phyloP scores from a whole-genome alignment of 176 grass and related monocot species.

The Cenchrus americanus region DNA sequence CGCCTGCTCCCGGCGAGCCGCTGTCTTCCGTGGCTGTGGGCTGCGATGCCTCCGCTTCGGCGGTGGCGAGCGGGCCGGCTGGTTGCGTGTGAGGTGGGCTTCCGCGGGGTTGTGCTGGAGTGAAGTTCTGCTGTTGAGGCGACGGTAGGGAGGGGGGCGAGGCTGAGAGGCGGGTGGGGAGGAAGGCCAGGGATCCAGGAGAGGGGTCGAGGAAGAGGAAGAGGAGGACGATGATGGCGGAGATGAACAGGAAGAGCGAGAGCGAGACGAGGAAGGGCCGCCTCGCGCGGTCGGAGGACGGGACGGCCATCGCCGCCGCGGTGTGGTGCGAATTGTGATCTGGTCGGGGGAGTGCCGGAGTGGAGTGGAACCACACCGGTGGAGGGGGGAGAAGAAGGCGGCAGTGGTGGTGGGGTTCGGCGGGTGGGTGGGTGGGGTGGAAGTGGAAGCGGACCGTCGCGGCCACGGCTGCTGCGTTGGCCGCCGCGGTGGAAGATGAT shows the following conservation, averaged over 20 bases:
- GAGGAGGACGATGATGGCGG: conserved; percentile 44
- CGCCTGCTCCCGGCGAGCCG: neutral
- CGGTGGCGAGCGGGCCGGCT: neutral
- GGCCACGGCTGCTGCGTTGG: conserved; percentile 21
- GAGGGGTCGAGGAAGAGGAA: conserved; percentile 53
- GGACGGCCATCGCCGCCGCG: conserved; percentile 40
- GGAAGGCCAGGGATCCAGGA: conserved; percentile 16
- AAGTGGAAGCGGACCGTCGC: conserved; percentile 37
- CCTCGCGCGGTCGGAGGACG: conserved; percentile 50
- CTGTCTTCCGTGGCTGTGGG: neutral
- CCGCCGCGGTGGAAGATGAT: conserved; percentile 26
- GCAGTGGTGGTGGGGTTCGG: conserved; percentile 8
- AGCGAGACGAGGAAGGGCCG: conserved; percentile 53
- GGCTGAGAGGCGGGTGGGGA: conserved; percentile 35
- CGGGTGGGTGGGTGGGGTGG: neutral
- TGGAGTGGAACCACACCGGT: neutral
- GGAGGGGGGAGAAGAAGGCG: neutral
- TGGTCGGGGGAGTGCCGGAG: too few species aligned
- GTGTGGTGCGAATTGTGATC: conserved; percentile 13
- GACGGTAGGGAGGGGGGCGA: neutral
- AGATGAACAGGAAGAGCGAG: conserved; percentile 53
- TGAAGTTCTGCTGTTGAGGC: conserved; percentile 10
- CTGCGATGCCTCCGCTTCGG: neutral
- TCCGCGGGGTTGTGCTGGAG: neutral
- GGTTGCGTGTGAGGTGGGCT: conserved; percentile 5